phyloP scores from a whole-genome alignment of 768 basidiomycete species.

The Lactarius sanguifluus region DNA sequence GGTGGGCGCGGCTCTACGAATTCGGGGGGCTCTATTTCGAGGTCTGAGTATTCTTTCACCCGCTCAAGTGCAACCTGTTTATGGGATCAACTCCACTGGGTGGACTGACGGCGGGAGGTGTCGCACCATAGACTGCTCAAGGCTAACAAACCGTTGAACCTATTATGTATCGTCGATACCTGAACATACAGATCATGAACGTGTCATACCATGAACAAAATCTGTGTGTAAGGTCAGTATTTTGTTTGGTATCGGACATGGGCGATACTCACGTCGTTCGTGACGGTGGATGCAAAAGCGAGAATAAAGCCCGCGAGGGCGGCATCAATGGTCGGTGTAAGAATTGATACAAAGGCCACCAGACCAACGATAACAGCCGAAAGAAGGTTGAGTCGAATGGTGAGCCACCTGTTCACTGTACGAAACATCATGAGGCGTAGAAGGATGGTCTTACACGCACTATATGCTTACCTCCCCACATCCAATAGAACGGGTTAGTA shows the following conservation, averaged over 20 bases:
- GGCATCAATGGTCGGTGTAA: slow-evolving; percentile 72
- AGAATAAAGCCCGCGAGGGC: slow-evolving; percentile 85
- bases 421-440: slow-evolving; percentile 16
- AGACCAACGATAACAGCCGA: slow-evolving; percentile 69
- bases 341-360: slow-evolving; percentile 64
- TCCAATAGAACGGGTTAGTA: slow-evolving; percentile 82
- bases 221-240: slow-evolving; percentile 34
- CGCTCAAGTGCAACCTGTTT: slow-evolving; percentile 78
- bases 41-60: slow-evolving; percentile 87
- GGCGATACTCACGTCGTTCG: slow-evolving; percentile 53
- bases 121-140: slow-evolving; percentile 89
- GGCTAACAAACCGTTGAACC: slow-evolving; percentile 78
- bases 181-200: slow-evolving; percentile 1
- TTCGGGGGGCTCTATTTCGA: slow-evolving; percentile 75
- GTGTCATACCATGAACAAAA: slow-evolving; percentile 38
- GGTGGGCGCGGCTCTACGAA: slow-evolving; percentile 84
- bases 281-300: slow-evolving; percentile 78
- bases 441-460: neutral
- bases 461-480: slow-evolving; percentile 67
- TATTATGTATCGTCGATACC: slow-evolving; percentile 29
- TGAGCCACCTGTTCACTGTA: slow-evolving; percentile 87
- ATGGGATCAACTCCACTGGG: slow-evolving; percentile 4
- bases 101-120: neutral
- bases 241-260: neutral
- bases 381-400: slow-evolving; percentile 81